phyloP scores from a whole-genome alignment of 2,329 filamentous ascomycete genomes.

The Neonectria neomacrospora region DNA sequence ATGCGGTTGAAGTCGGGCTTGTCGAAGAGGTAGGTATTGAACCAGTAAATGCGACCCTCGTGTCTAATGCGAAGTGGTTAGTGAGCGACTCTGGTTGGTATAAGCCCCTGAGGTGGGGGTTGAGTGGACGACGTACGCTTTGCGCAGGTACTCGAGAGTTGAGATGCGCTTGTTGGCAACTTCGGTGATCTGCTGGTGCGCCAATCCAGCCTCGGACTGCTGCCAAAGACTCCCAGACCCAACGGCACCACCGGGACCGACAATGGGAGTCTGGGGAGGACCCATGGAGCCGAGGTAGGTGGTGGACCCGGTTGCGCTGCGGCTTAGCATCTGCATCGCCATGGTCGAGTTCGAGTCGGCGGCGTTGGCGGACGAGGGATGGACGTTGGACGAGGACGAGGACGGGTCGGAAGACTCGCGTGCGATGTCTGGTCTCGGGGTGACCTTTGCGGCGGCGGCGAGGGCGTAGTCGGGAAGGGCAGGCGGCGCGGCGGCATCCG shows the following conservation, averaged over 20 bases:
- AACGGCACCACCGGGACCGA: constrained; percentile 33
- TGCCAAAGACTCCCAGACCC: constrained; percentile 46
- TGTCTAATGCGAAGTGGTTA: constrained; percentile 66
- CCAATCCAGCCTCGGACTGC: constrained; percentile 59
- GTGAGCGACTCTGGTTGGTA: not conserved
- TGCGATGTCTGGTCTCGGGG: constrained; percentile 38
- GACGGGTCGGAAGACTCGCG: constrained; percentile 25
- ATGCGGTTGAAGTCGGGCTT: constrained; percentile 82
- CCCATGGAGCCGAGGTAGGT: constrained; percentile 36
- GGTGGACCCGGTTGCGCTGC: constrained; percentile 53
- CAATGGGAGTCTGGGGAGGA: constrained; percentile 19
- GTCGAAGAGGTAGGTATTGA: constrained; percentile 95
- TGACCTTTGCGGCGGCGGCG: constrained; percentile 59
- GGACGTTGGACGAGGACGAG: constrained; percentile 3
- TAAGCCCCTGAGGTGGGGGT: not conserved
- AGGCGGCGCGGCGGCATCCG: constrained; percentile 61
- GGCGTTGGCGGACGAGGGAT: constrained; percentile 38
- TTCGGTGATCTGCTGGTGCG: constrained; percentile 79
- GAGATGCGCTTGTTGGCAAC: constrained; percentile 92
- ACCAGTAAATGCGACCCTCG: constrained; percentile 96
- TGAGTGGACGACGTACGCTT: constrained; percentile 73
- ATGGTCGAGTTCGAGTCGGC: constrained; percentile 55
- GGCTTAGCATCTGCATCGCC: constrained; percentile 60
- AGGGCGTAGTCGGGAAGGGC: constrained; percentile 65
- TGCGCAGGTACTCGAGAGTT: constrained; percentile 90